phyloP scores from a whole-genome alignment of 306 rosid genomes.

The Malus orientalis region DNA sequence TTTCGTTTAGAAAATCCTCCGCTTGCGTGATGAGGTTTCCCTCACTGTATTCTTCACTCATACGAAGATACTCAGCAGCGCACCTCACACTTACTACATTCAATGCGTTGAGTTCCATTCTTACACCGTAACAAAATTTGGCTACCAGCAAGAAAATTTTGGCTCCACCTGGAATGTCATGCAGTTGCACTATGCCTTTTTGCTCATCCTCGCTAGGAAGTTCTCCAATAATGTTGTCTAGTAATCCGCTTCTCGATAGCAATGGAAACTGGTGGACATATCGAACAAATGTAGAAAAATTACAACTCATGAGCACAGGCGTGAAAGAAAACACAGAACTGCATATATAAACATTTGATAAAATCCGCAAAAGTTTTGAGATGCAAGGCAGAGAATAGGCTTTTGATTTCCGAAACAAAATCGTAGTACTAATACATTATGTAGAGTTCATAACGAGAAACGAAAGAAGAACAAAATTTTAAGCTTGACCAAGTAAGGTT shows the following conservation, averaged over 20 bases:
- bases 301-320: background rate
- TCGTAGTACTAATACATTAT: background rate
- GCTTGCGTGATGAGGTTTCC: slow-evolving; percentile 59
- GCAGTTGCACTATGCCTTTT: slow-evolving; percentile 49
- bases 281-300: background rate
- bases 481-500: slow-evolving; percentile 9
- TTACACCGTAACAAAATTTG: slow-evolving; percentile 83
- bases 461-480: background rate
- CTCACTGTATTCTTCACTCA: slow-evolving; percentile 75
- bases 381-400: background rate
- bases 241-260: slow-evolving; percentile 66
- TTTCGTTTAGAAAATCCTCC: slow-evolving; percentile 57
- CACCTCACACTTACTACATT: slow-evolving; percentile 65
- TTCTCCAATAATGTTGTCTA: slow-evolving; percentile 52
- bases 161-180: slow-evolving; percentile 84
- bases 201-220: slow-evolving; percentile 30
- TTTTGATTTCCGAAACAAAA: background rate
- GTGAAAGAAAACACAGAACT: background rate
- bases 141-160: slow-evolving; percentile 50
- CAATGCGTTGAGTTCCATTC: slow-evolving; percentile 59
- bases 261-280: slow-evolving; percentile 64
- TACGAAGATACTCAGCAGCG: slow-evolving; percentile 66
- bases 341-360: background rate
- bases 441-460: background rate
- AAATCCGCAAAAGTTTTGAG: background rate